phyloP scores from a whole-genome alignment of 176 grass and related monocot genomes.

The Rhynchospora tenuis region DNA sequence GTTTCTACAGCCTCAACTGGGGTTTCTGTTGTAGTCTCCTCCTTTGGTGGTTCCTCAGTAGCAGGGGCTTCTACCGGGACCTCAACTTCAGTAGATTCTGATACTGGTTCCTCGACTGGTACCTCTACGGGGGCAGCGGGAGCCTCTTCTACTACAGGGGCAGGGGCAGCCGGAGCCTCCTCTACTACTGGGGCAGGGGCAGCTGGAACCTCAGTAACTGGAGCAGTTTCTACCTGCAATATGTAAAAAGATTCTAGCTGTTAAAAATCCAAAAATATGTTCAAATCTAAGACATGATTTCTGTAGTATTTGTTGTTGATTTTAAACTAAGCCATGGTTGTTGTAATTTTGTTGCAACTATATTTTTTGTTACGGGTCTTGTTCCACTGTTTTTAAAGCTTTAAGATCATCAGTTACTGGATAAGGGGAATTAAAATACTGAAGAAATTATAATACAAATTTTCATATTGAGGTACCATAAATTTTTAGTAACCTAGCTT shows the following conservation, averaged over 20 bases:
- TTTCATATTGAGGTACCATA: neutral
- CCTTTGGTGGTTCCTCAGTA: slow-evolving; percentile 7
- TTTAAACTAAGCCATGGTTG: neutral
- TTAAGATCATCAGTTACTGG: neutral
- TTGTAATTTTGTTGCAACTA: neutral
- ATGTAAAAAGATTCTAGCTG: neutral
- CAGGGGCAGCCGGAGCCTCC: slow-evolving; percentile 9
- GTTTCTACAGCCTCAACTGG: neutral
- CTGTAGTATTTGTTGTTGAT: too few relatives aligned
- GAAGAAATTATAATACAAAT: neutral
- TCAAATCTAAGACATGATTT: too few relatives aligned
- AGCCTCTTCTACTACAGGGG: neutral
- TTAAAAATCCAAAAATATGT: too few relatives aligned
- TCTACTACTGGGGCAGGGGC: slow-evolving; percentile 4
- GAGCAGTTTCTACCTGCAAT: slow-evolving; percentile 17
- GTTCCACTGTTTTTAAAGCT: neutral
- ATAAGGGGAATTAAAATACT: neutral
- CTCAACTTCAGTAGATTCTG: slow-evolving; percentile 2
- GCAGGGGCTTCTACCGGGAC: neutral
- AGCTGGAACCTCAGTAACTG: neutral
- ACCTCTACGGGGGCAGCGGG: neutral
- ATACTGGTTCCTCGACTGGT: neutral
- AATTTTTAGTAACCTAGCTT: neutral
- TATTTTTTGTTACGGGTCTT: neutral
- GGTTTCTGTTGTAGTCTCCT: neutral